phyloP scores from a whole-genome alignment of 2,329 filamentous ascomycete species.

The Pseudogymnoascus sp. region DNA sequence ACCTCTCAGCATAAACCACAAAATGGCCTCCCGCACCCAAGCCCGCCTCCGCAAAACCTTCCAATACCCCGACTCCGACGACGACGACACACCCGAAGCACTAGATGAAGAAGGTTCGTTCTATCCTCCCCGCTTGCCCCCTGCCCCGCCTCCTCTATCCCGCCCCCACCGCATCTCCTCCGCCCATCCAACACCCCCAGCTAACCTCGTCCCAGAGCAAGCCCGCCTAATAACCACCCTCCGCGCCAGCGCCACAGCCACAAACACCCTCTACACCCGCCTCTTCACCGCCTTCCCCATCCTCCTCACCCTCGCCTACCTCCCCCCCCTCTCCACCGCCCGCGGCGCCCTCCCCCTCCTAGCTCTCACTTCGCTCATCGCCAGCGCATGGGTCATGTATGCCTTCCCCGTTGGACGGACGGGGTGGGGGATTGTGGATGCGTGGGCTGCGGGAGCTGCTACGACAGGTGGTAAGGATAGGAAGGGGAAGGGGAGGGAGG shows the following conservation, averaged over 20 bases:
- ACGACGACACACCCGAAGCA: slow-evolving; percentile 45
- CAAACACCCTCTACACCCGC: slow-evolving; percentile 49
- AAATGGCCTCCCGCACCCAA: slow-evolving; percentile 26
- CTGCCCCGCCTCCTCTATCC: neutral
- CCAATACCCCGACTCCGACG: slow-evolving; percentile 58
- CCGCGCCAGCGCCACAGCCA: slow-evolving; percentile 39
- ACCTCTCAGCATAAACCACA: neutral
- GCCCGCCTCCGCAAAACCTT: slow-evolving; percentile 69
- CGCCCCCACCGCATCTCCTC: neutral
- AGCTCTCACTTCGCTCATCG: slow-evolving; percentile 52
- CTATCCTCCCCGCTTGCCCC: neutral
- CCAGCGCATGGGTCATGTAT: slow-evolving; percentile 53
- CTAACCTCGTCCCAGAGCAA: slow-evolving; percentile 43
- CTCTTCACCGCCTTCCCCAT: slow-evolving; percentile 53
- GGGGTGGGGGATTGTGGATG: slow-evolving; percentile 43
- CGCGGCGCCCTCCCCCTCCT: slow-evolving; percentile 38
- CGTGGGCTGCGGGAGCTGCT: slow-evolving; percentile 17
- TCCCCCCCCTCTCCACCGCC: slow-evolving; percentile 37
- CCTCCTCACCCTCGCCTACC: slow-evolving; percentile 46
- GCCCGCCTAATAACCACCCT: slow-evolving; percentile 52
- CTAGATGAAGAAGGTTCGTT: slow-evolving; percentile 65
- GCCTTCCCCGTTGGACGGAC: slow-evolving; percentile 46
- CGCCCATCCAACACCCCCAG: slow-evolving; percentile 18
- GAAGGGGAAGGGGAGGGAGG: too few relatives aligned
- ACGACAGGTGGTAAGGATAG: too few relatives aligned